phyloP scores from a whole-genome alignment of 1,284 basidiomycete genomes.

The Melanopsichium pennsylvanicum region DNA sequence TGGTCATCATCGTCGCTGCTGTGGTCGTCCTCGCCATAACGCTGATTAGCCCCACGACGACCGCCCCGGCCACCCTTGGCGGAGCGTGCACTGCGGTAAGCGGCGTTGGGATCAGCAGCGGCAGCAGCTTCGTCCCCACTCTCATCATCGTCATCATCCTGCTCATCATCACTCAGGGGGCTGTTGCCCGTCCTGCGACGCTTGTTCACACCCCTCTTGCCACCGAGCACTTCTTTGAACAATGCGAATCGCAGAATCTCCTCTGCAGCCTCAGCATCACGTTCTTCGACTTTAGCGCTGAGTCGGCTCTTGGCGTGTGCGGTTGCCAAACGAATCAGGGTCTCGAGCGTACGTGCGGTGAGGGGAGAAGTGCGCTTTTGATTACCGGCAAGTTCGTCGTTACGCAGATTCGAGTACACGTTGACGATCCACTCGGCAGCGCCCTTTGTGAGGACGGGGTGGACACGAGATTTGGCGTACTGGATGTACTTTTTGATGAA shows the following conservation, averaged over 20 bases:
- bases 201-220: conserved; percentile 70
- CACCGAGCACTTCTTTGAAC: conserved; percentile 93
- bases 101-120: conserved; percentile 70
- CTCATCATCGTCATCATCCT: conserved; percentile 48
- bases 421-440: conserved; percentile 94
- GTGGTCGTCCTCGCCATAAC: conserved; percentile 33
- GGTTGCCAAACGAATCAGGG: conserved; percentile 94
- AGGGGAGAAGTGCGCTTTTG: conserved; percentile 95
- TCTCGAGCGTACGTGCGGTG: conserved; percentile 98
- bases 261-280: conserved; percentile 89
- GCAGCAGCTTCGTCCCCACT: conserved; percentile 68
- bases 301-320: conserved; percentile 96
- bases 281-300: conserved; percentile 81
- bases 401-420: conserved; percentile 89
- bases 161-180: conserved; percentile 46
- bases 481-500: conserved; percentile 99
- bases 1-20: conserved; percentile 44
- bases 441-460: conserved; percentile 84
- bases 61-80: conserved; percentile 31
- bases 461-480: conserved; percentile 82
- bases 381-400: conserved; percentile 89
- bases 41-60: conserved; percentile 37
- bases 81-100: conserved; percentile 57
- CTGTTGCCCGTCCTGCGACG: conserved; percentile 54
- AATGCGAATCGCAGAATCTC: conserved; percentile 95